Conservation (phyloP, 2,329 filamentous ascomycete species). For the Orbilia javanica region DNA sequence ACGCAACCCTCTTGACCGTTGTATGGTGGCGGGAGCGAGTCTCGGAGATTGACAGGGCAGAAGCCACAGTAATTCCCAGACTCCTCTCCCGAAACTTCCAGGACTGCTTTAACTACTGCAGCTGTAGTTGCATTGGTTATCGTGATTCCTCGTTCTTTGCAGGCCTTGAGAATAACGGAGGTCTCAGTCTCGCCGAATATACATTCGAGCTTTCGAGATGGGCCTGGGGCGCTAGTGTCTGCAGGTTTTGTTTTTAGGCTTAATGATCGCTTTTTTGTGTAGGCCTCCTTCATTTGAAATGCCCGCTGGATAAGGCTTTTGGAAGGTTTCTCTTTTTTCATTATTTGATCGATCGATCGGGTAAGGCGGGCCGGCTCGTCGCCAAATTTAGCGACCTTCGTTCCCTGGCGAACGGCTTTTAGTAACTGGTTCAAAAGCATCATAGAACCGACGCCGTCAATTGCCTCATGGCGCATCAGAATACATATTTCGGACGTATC, state of each 20-base stretch:
- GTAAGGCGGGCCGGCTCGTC: not conserved
- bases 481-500: conserved; percentile 8
- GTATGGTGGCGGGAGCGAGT: not conserved
- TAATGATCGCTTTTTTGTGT: not conserved
- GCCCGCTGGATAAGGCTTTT: not conserved
- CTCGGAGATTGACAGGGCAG: not conserved
- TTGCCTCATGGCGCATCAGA: conserved; percentile 12
- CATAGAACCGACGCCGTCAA: conserved; percentile 11
- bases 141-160: not conserved
- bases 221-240: not conserved
- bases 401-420: not conserved
- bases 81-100: not conserved
- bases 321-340: not conserved
- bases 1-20: not conserved
- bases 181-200: not conserved
- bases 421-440: conserved; percentile 29
- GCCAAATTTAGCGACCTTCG: not conserved
- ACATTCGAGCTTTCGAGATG: not conserved
- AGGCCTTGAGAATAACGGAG: not conserved
- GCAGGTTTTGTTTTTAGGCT: not conserved
- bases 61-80: not conserved
- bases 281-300: not conserved
- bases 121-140: not conserved
- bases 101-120: not conserved
- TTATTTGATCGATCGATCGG: not conserved